Base-by-base conservation (phyloP, 2,329 filamentous ascomycete genomes). In the Microdochium trichocladiopsis region DNA sequence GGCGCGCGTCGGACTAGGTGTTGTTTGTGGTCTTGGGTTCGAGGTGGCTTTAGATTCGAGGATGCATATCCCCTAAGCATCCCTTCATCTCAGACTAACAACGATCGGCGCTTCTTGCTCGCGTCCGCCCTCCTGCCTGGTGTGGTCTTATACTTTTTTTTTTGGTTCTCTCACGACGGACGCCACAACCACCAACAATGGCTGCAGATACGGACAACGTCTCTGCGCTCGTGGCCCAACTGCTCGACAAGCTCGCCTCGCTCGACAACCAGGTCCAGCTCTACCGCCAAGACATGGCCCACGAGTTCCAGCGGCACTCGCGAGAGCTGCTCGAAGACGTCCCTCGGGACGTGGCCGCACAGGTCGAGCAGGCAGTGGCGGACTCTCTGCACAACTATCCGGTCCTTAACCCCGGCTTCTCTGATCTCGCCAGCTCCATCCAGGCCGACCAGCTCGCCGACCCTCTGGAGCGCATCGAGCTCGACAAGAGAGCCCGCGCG, bases 211-310 rank as follows among this genome's bases (percentile, higher is more conserved):
- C 77, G 75, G 71, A 76, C 61, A 73, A 77, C 65, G 68, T 71
- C 47, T 73, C 72, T 60, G 73, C 62, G 58, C 72, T 82, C 56
- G 70, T 79, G 57, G 70, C 73, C 52, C 74, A 77, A 66, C 73
- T 83, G 63, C 71, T 76, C 59, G 68, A 67, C 60, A 79, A 76
- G 72, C 76, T 81, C 57, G 69, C 67, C 60, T 72, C 82, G 60
- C 77, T 84, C 50, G 78, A 85, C 61, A 69, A 71, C 63, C 78
- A 77, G 63, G 79, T 85, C 61, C 73, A 70, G 55, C 69, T 73
- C 55, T 83, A 80, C 67, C 79, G 77, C 58, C 74, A 74, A 62
- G 76, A 80, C 56, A 76, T 83, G 73, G 72, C 77, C 50, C 65
- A 71, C 57, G 78, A 84, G 59, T 86, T 84, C 61, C 70, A 75